phyloP scores from a whole-genome alignment of 2,329 filamentous ascomycete genomes.

The Penicillium concentricum region DNA sequence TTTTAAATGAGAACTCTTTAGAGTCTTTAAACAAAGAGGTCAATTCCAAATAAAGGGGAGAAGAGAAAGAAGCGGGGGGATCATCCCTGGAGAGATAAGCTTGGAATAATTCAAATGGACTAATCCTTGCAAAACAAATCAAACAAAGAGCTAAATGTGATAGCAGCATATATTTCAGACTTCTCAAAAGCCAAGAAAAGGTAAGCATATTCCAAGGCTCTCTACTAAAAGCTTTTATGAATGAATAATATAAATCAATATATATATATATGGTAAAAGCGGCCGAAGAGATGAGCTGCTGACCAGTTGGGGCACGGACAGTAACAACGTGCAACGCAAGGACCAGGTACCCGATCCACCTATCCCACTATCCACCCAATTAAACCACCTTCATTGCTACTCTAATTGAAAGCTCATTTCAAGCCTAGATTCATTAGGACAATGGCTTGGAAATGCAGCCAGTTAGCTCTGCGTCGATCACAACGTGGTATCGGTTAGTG shows the following conservation, averaged over 20 bases:
- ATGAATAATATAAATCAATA: neutral
- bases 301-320: neutral
- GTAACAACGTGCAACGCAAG: constrained; percentile 1
- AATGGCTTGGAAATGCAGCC: constrained; percentile 6
- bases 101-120: too few species aligned
- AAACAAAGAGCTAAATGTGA: too few species aligned
- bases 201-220: neutral
- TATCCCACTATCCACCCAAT: neutral
- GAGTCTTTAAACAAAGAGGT: too few species aligned
- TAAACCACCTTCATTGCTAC: neutral
- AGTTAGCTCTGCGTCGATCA: constrained; percentile 13
- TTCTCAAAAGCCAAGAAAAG: neutral
- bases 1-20: too few species aligned
- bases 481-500: constrained; percentile 15
- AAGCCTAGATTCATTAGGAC: neutral
- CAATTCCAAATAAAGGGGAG: too few species aligned
- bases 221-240: neutral
- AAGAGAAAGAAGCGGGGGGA: too few species aligned
- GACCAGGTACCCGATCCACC: neutral
- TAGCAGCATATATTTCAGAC: too few species aligned
- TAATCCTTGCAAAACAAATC: too few species aligned
- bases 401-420: neutral
- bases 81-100: too few species aligned
- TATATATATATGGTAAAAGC: neutral
- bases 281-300: neutral